Percentiles rank a stretch among this genome's conserved stretches.
These are phyloP conservation scores for Trapa bicornis DNA, from an alignment of 345 rosid genomes.

Conservation along the genomic window DNA sequence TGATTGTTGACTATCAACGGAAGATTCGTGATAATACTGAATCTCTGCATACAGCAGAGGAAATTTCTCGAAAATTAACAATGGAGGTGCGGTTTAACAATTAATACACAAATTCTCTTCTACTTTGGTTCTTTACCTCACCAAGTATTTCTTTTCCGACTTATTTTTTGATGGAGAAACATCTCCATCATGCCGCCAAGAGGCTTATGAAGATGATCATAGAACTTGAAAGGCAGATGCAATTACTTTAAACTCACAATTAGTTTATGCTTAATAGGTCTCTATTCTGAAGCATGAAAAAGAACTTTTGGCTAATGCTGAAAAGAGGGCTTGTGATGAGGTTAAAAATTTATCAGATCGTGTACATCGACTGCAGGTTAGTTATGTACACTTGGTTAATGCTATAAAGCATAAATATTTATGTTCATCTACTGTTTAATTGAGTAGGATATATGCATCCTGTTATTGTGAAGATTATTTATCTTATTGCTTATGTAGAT, in stretches of 20 bases:
- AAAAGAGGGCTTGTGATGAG: slow-evolving; percentile 82
- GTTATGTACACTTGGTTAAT: background rate
- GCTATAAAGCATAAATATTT: background rate
- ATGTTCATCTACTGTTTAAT: background rate
- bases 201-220: background rate
- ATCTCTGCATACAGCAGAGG: slow-evolving; percentile 62
- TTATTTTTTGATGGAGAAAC: background rate
- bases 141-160: background rate
- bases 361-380: slow-evolving; percentile 73
- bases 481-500: background rate
- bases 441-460: background rate
- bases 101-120: background rate
- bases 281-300: slow-evolving; percentile 70
- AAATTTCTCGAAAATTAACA: slow-evolving; percentile 54
- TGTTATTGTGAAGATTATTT: background rate
- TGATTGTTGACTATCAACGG: slow-evolving; percentile 66
- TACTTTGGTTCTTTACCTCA: background rate
- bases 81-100: slow-evolving; percentile 52
- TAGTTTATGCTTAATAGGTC: slow-evolving; percentile 27
- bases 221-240: background rate
- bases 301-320: slow-evolving; percentile 69
- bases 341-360: slow-evolving; percentile 74
- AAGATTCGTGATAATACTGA: slow-evolving; percentile 72
- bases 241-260: background rate
- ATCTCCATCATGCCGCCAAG: background rate